Evolutionary conservation across 2,329 filamentous ascomycete genomes (phyloP).

Genomic region (Drechmeria coniospora): DNA sequence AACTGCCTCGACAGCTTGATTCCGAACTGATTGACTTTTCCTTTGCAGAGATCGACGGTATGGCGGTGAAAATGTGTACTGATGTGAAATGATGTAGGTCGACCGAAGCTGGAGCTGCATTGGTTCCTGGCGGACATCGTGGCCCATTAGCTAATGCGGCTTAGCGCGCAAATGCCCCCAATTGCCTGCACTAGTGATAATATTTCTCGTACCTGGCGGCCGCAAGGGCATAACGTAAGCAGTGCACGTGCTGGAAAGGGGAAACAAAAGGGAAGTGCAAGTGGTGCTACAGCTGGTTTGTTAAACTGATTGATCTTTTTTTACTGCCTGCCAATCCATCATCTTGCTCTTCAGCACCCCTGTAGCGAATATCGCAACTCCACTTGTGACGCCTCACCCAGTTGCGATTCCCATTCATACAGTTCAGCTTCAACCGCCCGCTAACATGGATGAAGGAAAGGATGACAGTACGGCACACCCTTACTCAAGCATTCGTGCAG

Average conservation of each 20-base stretch:
- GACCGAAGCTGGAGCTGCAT: slow-evolving; percentile 5
- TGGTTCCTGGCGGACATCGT: slow-evolving; percentile 15
- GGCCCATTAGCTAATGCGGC: slow-evolving; percentile 16
- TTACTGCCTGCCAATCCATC: too few relatives aligned
- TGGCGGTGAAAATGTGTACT: neutral
- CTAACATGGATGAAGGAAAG: slow-evolving; percentile 15
- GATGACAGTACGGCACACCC: slow-evolving; percentile 21
- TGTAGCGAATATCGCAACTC: too few relatives aligned
- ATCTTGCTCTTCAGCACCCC: too few relatives aligned
- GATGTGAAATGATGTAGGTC: neutral
- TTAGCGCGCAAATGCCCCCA: slow-evolving; percentile 15
- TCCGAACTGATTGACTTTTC: too few relatives aligned
- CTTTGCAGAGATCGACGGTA: too few relatives aligned
- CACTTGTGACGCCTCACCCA: too few relatives aligned
- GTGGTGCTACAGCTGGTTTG: too few relatives aligned
- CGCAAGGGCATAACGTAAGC: slow-evolving; percentile 14
- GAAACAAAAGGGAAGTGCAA: neutral
- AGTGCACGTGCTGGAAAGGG: slow-evolving; percentile 9
- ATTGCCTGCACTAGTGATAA: neutral
- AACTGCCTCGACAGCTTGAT: neutral
- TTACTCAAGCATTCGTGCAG: too few relatives aligned
- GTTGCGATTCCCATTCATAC: too few relatives aligned
- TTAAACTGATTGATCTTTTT: too few relatives aligned
- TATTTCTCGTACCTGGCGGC: neutral
- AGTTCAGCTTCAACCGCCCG: too few relatives aligned